Evolutionary conservation across 176 grass and related monocot genomes (phyloP).

Genomic region (Oryza nivara): DNA sequence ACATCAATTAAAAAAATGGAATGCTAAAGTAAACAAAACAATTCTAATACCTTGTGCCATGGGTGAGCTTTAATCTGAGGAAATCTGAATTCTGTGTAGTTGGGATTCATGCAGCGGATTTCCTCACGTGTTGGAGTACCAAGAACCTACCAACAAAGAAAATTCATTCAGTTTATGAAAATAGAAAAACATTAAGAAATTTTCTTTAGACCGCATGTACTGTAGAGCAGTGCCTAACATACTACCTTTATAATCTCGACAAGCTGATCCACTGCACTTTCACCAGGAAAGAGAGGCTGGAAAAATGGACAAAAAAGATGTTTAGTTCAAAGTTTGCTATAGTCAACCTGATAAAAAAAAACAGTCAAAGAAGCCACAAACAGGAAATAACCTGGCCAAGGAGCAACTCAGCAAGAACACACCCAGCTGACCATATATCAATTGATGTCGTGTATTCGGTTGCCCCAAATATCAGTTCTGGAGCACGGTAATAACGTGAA

Average conservation of each 20-base stretch:
- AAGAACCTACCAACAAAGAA: constrained; percentile 60
- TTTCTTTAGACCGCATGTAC: constrained; percentile 27
- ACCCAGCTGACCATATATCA: constrained; percentile 99
- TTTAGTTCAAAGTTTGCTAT: constrained; percentile 34
- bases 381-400: constrained; percentile 77
- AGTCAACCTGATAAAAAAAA: neutral
- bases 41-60: constrained; percentile 67
- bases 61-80: constrained; percentile 83
- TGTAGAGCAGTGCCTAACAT: neutral
- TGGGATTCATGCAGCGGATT: constrained; percentile 81
- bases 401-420: constrained; percentile 92
- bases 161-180: constrained; percentile 29
- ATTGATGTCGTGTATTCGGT: constrained; percentile 95
- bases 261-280: constrained; percentile 85
- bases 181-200: neutral
- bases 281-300: constrained; percentile 74
- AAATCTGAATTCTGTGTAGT: constrained; percentile 77
- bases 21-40: neutral
- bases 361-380: constrained; percentile 13
- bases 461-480: constrained; percentile 96
- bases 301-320: constrained; percentile 27
- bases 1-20: constrained; percentile 13
- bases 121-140: constrained; percentile 80
- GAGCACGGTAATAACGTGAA: constrained; percentile 97
- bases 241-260: constrained; percentile 80